Evolutionary conservation across 495 filamentous ascomycete genomes (phyloP), one percentile per base, ranked within the genome.

Genomic region (Wilcoxina mikolae): DNA sequence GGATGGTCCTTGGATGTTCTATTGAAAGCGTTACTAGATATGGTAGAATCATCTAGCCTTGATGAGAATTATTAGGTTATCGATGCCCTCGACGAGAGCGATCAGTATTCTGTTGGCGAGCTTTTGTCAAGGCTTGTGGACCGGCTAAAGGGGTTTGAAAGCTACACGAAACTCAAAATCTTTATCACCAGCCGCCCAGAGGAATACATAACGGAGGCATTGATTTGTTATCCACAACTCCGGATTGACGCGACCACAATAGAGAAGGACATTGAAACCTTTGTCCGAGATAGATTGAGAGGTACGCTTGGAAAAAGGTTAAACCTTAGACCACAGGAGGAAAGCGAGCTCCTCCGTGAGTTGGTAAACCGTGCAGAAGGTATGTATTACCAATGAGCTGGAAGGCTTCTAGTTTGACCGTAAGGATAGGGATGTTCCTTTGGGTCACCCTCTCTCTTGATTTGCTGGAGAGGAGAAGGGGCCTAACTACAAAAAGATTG

Each of bases 121-220:
- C 17, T 50, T 1, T 26, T 50, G 9, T 25, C 22, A 20, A n/a
- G 20, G 18, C 24, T 50, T n/a, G 24, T 29, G 15, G 46, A 50
- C 18, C 46, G 25, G 24, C 46, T 50, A 2, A n/a, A 29, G 15
- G n/a, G 17, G 5, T 27, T n/a, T 24, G 9, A 50, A 10, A 3
- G 4, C 20, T 17, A 17, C 4, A 24, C 46, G 10, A 29, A 27
- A 2, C 29, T 50, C 24, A 50, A 29, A 17, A 11, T 50, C 11
- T 17, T 50, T 11, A n/a, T 50, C 9, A 50, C 46, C 18, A 50
- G 46, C 29, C 46, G 46, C 24, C 46, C 22, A 29, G 46, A 50
- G 29, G 46, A 50, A 12, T 29, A 50, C 15, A 50, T 50, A 24
- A 11, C 20, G 23, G 46, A 50, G 7, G 46, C 5, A 35, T 15